Evolutionary conservation across 352 stramenopile genomes (phyloP), one percentile per base, ranked within the genome.

Genomic region (Globisporangium okanoganense): DNA sequence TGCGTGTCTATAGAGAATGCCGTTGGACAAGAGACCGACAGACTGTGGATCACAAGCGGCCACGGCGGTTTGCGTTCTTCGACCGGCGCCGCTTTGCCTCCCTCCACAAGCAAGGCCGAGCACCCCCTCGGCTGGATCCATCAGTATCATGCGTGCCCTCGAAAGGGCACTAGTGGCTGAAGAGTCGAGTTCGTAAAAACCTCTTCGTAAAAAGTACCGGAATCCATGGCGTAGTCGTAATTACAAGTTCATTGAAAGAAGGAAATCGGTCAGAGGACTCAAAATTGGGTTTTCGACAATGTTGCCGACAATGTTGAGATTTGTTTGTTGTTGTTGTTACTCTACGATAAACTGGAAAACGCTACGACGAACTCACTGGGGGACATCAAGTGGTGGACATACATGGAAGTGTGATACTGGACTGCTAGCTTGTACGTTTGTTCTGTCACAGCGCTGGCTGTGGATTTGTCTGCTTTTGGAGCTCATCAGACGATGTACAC

Each of bases 371-470:
- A 45, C 40, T 20, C 40, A 45, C 18, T 45, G 18, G 18, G 13
- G 20, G 43, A 49, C 43, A 49, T 29, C 43, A 27, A 29, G n/a
- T 8, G 41, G 41, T 2, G 8, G 18, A 40, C 29, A 43, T 43
- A 33, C 29, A 33, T 33, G 3, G n/a, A 27, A 14, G 20, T 49
- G 49, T 27, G 10, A 43, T 43, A 43, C 29, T 27, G 13, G n/a
- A 16, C 14, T 40, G 48, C n/a, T 29, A 24, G 48, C 48, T 27
- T 36, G n/a, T 29, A 25, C 29, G 9, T 54, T 54, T 27, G 14
- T 41, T 40, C 16, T 47, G 45, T 61, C 55, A 61, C 55, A 61
- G 55, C 40, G 45, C 31, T 61, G 55, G 20, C 55, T 61, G 55
- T 52, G 55, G 16, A 45, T 24, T 22, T 27, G 14, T 38, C 49